Evolutionary conservation across 1,139 yeast species (phyloP), one percentile per base, ranked within the genome.

Genomic region (Candida pseudocylindracea): DNA sequence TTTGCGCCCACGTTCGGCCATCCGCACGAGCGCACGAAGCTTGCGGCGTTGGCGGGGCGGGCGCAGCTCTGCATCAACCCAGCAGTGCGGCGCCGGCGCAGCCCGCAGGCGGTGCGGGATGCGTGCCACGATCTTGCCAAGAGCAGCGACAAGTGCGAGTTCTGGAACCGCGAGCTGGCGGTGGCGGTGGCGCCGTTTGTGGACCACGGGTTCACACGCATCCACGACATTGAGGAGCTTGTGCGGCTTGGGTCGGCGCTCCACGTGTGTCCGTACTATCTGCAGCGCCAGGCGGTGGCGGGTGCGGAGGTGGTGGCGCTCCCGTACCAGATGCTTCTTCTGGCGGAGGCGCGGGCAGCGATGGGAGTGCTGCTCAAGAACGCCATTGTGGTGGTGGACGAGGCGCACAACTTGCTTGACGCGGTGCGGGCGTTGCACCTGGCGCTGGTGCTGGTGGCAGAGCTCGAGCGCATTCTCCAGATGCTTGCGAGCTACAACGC

Each of bases 401-500:
- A 85, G 46, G 96, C 96, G 0, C 98, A 85, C 46, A 85, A 85
- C 45, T 54, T 85, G 30, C 48, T 83, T 27, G 95, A 83, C 41
- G 72, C 85, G 0, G 69, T 85, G 4, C 66, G 74, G 2, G 56
- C 78, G 1, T 54, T 85, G 38, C 64, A 76, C 42, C 80, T 94
- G 0, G 63, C 70, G 1, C 50, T 64, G 3, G 55, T 85, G 1
- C 57, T 75, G 0, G 42, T 57, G 1, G 35, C 42, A 0, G 85
- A 78, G 26, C 53, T 79, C 10, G 36, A 45, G 4, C 38, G 45
- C 7, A 57, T 67, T 1, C 52, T 63, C 6, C 42, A 44, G 9
- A 67, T 73, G 0, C 46, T 83, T 32, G 57, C 63, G 31, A 38
- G 46, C 0, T 85, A 85, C 49, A 47, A 68, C 15, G 47, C 51